Conservation (phyloP, 225 moss, liverwort and hornwort species). For the Bryum argenteum region DNA sequence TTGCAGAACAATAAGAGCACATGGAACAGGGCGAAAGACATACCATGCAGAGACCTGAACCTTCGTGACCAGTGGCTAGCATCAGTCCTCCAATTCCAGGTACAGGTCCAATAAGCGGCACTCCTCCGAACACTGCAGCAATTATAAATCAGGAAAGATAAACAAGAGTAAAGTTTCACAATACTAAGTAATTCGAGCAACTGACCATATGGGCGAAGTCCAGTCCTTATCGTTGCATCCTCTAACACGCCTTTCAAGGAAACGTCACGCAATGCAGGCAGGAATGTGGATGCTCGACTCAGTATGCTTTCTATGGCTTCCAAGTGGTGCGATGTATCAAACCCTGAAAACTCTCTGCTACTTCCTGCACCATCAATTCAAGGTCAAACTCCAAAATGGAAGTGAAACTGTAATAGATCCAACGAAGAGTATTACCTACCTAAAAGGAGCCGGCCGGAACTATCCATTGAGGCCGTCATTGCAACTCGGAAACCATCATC, state of each 20-base stretch:
- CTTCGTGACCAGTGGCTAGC: conserved; percentile 96
- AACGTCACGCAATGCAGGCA: conserved; percentile 54
- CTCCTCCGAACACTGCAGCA: conserved; percentile 73
- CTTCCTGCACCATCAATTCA: conserved; percentile 64
- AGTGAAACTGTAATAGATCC: conserved; percentile 3
- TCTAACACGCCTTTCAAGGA: conserved; percentile 51
- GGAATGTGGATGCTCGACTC: conserved; percentile 66
- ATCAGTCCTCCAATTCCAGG: conserved; percentile 75
- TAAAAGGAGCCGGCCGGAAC: conserved; percentile 76
- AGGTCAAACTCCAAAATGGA: conserved; percentile 1
- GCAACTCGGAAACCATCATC: conserved; percentile 55
- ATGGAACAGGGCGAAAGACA: conserved; percentile 8
- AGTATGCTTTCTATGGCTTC: conserved; percentile 70
- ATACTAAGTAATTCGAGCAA: conserved; percentile 10
- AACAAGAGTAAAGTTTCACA: conserved; percentile 6
- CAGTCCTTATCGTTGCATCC: conserved; percentile 63
- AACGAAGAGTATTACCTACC: conserved; percentile 62
- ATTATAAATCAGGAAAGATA: conserved; percentile 10
- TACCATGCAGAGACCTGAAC: conserved; percentile 94
- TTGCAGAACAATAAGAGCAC: neutral
- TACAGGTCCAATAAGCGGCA: conserved; percentile 86
- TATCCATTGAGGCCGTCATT: conserved; percentile 86
- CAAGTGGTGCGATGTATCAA: conserved; percentile 46
- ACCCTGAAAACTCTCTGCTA: conserved; percentile 89
- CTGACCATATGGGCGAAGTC: conserved; percentile 86